phyloP scores from a whole-genome alignment of 495 filamentous ascomycete genomes.

The Talaromyces ruber region DNA sequence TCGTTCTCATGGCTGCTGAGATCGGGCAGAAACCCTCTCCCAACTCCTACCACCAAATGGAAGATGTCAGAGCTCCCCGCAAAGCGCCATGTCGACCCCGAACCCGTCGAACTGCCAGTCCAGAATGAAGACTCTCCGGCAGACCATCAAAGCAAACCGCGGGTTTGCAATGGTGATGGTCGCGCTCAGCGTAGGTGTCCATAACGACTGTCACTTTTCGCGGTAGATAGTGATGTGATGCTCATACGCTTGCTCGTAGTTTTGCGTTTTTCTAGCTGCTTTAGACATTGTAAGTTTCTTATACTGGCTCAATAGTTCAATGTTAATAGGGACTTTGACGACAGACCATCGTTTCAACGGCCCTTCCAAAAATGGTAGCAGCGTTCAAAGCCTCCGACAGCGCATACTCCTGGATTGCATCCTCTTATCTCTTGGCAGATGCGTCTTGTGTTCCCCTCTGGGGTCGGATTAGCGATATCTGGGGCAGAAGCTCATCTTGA shows the following conservation, averaged over 20 bases:
- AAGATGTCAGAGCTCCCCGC: background rate
- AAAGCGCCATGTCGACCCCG: background rate
- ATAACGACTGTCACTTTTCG: background rate
- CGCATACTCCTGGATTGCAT: slow-evolving; percentile 51
- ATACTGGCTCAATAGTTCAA: too few relatives aligned
- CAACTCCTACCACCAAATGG: background rate
- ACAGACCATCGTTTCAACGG: slow-evolving; percentile 44
- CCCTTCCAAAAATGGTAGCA: slow-evolving; percentile 52
- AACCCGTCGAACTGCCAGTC: background rate
- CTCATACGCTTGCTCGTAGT: slow-evolving; percentile 18
- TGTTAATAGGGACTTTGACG: background rate
- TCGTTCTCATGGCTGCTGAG: background rate
- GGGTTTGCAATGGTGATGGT: slow-evolving; percentile 40
- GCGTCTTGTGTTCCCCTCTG: slow-evolving; percentile 41
- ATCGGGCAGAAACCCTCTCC: background rate
- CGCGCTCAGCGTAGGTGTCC: slow-evolving; percentile 36
- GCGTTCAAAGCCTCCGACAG: slow-evolving; percentile 51
- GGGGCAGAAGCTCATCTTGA: slow-evolving; percentile 28
- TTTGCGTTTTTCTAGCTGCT: slow-evolving; percentile 44
- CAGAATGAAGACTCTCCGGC: slow-evolving; percentile 20
- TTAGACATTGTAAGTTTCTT: slow-evolving; percentile 36
- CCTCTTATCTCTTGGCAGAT: slow-evolving; percentile 40
- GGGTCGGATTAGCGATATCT: slow-evolving; percentile 35
- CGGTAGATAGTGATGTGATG: too few relatives aligned
- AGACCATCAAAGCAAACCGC: slow-evolving; percentile 36